Evolutionary conservation across 2,329 filamentous ascomycete species (phyloP), one percentile per base, ranked within the genome.

Genomic region (Colletotrichum euphorbiae): DNA sequence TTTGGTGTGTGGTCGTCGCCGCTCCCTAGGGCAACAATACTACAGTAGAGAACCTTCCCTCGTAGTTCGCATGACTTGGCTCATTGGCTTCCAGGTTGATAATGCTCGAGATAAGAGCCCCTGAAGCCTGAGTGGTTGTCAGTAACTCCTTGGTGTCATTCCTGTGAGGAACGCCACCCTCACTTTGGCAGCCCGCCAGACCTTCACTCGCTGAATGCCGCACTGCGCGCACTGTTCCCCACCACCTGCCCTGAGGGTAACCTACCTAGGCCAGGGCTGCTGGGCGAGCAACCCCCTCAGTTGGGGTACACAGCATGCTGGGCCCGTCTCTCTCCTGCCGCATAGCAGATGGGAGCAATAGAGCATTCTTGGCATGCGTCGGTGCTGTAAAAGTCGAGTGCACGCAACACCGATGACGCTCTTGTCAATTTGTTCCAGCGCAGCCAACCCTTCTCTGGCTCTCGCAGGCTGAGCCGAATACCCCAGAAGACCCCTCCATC

Each of bases 351-450:
- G 13, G 24, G 28, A 50, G 33, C 31, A 33, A 31, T 54, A 40
- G 36, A 31, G 46, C 38, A 48, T 6, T 12, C 57, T 54, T 58
- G 64, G 64, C 55, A 42, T 55, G 55, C 52, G 57, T 40, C 45
- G 57, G 59, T 42, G 57, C 40, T 28, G 52, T 46, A 28, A 51
- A 51, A 15, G 38, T 46, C n/a, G 46, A 48, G 24, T 51, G 65
- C 64, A 70, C 64, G 68, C 68, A 64, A 69, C 68, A 69, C 63
- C 40, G 24, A 21, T 42, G 45, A 51, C 21, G 36, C 62, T 45
- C 50, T 33, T 48, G 15, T 38, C 28, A 31, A n/a, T 52, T 36
- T 52, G 19, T 45, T 46, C 40, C 51, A 43, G 46, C 38, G 36
- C 19, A 52, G 12, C 40, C 57, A 45, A 9, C 40, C 56, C 62